Conservation (phyloP, 805 yeast species). For the Pichia cephalocereana region DNA sequence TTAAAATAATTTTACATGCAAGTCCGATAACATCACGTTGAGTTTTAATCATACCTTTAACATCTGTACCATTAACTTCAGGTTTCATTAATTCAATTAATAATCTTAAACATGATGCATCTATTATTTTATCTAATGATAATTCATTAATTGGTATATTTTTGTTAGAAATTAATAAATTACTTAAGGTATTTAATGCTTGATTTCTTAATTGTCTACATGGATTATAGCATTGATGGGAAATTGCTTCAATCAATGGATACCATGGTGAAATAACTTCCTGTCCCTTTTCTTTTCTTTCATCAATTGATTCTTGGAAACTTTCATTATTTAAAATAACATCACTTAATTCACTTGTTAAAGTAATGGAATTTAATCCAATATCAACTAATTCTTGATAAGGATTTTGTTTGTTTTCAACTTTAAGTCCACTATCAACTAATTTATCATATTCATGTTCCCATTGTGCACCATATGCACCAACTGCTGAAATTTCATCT, state of each 20-base stretch:
- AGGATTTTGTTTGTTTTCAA: constrained; percentile 34
- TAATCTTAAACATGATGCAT: constrained; percentile 67
- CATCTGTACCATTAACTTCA: constrained; percentile 53
- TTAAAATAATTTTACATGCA: constrained; percentile 46
- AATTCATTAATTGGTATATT: constrained; percentile 26
- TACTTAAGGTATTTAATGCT: constrained; percentile 56
- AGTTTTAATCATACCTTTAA: constrained; percentile 52
- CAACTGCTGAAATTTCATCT: constrained; percentile 74
- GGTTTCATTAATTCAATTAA: constrained; percentile 57
- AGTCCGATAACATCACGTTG: constrained; percentile 59
- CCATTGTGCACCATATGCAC: constrained; percentile 70
- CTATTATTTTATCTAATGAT: constrained; percentile 50
- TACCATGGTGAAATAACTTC: constrained; percentile 30
- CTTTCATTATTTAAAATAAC: constrained; percentile 23
- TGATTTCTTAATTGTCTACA: constrained; percentile 64
- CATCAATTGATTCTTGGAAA: constrained; percentile 24
- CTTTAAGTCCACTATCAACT: constrained; percentile 34
- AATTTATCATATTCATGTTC: constrained; percentile 52
- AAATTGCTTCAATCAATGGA: constrained; percentile 71
- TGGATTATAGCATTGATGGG: constrained; percentile 85
- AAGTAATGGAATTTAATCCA: constrained; percentile 52
- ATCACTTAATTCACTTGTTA: constrained; percentile 45
- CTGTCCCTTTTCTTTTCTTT: constrained; percentile 15
- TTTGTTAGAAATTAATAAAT: constrained; percentile 33
- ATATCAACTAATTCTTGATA: constrained; percentile 46